phyloP scores from a whole-genome alignment of 768 basidiomycete genomes.

The Psilocybe subaeruginosa region DNA sequence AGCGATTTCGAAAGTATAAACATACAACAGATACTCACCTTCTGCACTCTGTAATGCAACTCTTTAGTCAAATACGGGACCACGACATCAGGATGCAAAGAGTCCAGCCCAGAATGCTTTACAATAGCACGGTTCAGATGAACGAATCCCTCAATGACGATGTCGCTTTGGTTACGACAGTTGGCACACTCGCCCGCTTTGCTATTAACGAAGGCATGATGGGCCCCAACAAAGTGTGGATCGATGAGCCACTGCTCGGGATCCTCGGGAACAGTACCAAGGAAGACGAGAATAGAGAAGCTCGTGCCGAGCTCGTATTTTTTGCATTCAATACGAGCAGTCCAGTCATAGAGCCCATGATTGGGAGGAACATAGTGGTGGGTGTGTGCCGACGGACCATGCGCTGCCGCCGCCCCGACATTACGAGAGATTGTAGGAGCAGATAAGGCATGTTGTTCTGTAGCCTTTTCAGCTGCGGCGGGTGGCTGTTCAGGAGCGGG shows the following conservation, averaged over 20 bases:
- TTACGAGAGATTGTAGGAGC: conserved; percentile 24
- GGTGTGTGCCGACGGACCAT: background rate
- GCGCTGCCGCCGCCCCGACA: background rate
- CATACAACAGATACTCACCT: conserved; percentile 28
- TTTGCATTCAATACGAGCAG: conserved; percentile 43
- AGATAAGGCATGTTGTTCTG: conserved; percentile 23
- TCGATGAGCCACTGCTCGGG: conserved; percentile 37
- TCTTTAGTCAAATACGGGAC: conserved; percentile 41
- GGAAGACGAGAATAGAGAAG: conserved; percentile 51
- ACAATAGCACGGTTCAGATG: conserved; percentile 41
- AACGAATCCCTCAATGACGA: conserved; percentile 45
- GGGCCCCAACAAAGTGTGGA: conserved; percentile 43
- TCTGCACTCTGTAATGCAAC: conserved; percentile 45
- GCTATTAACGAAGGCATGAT: conserved; percentile 43
- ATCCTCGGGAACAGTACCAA: conserved; percentile 43
- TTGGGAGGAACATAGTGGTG: conserved; percentile 8
- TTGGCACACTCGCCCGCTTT: conserved; percentile 39
- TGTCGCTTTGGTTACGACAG: conserved; percentile 26
- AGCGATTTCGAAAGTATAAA: background rate
- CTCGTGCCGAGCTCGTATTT: conserved; percentile 45
- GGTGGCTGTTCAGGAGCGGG: conserved; percentile 1
- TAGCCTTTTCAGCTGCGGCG: conserved; percentile 21
- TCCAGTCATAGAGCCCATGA: conserved; percentile 40
- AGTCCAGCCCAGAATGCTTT: conserved; percentile 28
- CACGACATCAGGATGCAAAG: conserved; percentile 41